Evolutionary conservation across 805 yeast species (phyloP).

Genomic region (Pichia phayaonensis): DNA sequence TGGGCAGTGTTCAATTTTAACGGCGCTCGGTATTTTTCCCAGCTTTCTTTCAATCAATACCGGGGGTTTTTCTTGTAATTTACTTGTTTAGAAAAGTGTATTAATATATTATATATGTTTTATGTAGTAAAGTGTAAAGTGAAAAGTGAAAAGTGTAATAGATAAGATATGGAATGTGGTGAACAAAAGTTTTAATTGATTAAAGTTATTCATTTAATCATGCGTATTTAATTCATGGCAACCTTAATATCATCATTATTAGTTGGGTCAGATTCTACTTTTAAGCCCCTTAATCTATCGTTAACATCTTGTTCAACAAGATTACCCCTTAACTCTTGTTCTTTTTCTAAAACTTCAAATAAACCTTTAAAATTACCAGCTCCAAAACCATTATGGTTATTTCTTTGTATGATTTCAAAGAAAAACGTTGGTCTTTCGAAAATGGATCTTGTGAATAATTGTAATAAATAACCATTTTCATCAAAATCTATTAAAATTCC

Average conservation of each 20-base stretch:
- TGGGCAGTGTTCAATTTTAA: too few species aligned
- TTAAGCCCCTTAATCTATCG: background rate
- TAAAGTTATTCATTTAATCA: too few species aligned
- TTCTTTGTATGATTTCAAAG: slow-evolving; percentile 73
- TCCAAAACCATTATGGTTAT: slow-evolving; percentile 79
- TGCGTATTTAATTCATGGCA: too few species aligned
- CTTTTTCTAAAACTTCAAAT: slow-evolving; percentile 74
- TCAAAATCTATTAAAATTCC: slow-evolving; percentile 73
- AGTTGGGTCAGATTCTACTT: background rate
- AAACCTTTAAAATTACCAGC: slow-evolving; percentile 82
- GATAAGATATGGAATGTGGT: background rate
- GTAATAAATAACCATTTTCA: slow-evolving; percentile 67
- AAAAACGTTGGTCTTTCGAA: slow-evolving; percentile 77
- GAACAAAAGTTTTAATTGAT: too few species aligned
- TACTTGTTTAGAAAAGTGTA: background rate
- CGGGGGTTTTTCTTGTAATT: too few species aligned
- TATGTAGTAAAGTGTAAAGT: background rate
- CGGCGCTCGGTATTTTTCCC: too few species aligned
- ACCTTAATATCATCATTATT: too few species aligned
- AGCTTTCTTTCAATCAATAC: too few species aligned
- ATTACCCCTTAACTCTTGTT: slow-evolving; percentile 67
- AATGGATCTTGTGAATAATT: slow-evolving; percentile 70
- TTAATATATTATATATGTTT: background rate
- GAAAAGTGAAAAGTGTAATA: background rate
- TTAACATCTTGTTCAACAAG: slow-evolving; percentile 22